Conservation (phyloP, 2,329 filamentous ascomycete genomes). For the Diaporthe helianthi region DNA sequence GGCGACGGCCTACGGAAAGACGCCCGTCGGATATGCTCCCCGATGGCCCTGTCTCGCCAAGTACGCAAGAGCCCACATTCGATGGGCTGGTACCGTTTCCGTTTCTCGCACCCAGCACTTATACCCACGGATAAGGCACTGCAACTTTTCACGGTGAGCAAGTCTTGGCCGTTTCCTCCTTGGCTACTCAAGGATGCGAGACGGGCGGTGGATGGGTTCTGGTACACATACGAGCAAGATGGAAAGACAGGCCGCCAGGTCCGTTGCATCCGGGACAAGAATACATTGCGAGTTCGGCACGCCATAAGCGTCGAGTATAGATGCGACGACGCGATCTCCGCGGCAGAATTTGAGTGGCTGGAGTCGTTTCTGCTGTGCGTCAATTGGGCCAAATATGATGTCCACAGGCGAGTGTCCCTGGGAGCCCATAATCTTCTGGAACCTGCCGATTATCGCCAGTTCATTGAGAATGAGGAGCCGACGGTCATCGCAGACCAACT, state of each 20-base stretch:
- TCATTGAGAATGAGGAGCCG: not conserved
- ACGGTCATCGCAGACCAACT: not conserved
- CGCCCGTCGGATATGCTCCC: not conserved
- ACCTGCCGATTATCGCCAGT: not conserved
- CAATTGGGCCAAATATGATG: not conserved
- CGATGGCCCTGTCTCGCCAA: not conserved
- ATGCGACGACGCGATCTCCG: not conserved
- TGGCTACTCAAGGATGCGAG: not conserved
- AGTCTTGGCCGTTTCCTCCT: not conserved
- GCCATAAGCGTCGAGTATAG: not conserved
- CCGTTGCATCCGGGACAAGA: constrained; percentile 2
- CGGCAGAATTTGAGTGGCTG: not conserved
- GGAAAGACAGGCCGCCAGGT: not conserved
- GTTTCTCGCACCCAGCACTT: not conserved
- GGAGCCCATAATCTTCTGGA: constrained; percentile 9
- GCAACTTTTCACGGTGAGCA: not conserved
- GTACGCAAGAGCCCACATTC: not conserved
- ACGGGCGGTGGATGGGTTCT: not conserved
- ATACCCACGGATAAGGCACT: constrained; percentile 7
- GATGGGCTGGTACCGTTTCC: constrained; percentile 5
- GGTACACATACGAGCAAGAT: not conserved
- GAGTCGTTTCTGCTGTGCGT: not conserved
- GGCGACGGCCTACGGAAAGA: not conserved
- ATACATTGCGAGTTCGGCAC: not conserved
- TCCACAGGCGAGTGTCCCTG: too few relatives aligned